phyloP scores from a whole-genome alignment of 2,329 filamentous ascomycete genomes.

The Sclerotinia subarctica region DNA sequence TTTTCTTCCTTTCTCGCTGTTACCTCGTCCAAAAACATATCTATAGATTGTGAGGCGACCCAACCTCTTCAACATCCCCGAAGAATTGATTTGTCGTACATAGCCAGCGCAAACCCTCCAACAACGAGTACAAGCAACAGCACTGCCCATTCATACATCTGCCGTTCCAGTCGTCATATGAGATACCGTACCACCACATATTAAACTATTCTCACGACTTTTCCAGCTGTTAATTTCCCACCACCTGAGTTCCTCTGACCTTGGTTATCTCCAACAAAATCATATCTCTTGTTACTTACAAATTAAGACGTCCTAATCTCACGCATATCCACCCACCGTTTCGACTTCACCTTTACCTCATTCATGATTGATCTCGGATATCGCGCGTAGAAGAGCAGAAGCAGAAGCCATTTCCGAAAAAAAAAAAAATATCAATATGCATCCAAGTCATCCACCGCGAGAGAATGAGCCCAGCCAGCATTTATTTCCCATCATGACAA shows the following conservation, averaged over 20 bases:
- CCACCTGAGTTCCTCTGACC: background rate
- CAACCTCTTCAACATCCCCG: background rate
- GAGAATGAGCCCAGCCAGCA: slow-evolving; percentile 28
- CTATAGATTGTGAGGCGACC: background rate
- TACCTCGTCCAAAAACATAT: background rate
- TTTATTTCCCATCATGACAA: slow-evolving; percentile 34
- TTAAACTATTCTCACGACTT: background rate
- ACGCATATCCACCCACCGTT: background rate
- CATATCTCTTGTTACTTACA: background rate
- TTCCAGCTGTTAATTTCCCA: background rate
- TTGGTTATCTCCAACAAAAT: background rate
- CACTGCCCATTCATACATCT: slow-evolving; percentile 2
- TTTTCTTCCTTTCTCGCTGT: background rate
- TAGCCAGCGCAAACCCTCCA: slow-evolving; percentile 15
- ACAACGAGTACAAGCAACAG: slow-evolving; percentile 8
- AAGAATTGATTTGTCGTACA: slow-evolving; percentile 9
- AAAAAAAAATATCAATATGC: slow-evolving; percentile 3
- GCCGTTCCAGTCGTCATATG: slow-evolving; percentile 12
- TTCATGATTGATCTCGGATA: slow-evolving; percentile 9
- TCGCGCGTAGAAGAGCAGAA: slow-evolving; percentile 13
- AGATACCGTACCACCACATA: slow-evolving; percentile 10
- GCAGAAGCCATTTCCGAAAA: background rate
- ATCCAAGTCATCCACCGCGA: slow-evolving; percentile 16
- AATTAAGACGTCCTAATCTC: background rate
- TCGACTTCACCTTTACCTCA: slow-evolving; percentile 4